These are phyloP conservation scores for Candolleomyces efflorescens DNA, from an alignment of 768 basidiomycete species.

Conservation along the genomic window DNA sequence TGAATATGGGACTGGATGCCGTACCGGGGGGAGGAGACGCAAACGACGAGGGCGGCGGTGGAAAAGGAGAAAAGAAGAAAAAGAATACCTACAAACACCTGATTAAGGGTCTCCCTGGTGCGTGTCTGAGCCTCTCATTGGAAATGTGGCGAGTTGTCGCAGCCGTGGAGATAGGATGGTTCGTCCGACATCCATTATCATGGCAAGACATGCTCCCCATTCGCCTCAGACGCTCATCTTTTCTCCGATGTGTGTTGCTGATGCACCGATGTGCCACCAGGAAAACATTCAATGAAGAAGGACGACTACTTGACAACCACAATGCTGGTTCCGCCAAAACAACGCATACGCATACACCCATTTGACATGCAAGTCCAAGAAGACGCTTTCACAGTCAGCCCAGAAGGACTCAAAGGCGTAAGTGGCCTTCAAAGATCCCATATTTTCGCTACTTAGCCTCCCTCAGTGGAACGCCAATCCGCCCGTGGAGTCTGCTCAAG, in stretches of 20 bases:
- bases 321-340: conserved; percentile 69
- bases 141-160: conserved; percentile 4
- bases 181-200: background rate
- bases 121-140: conserved; percentile 19
- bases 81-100: conserved; percentile 76
- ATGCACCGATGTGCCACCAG: conserved; percentile 24
- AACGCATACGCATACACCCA: conserved; percentile 53
- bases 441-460: conserved; percentile 4
- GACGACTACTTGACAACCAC: conserved; percentile 65
- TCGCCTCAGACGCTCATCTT: background rate
- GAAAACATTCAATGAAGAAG: conserved; percentile 79
- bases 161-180: conserved; percentile 7
- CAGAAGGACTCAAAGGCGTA: conserved; percentile 73
- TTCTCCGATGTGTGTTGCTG: background rate
- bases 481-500: conserved; percentile 69
- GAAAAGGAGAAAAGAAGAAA: conserved; percentile 64
- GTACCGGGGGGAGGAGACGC: conserved; percentile 37
- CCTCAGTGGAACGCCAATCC: conserved; percentile 63
- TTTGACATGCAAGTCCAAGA: conserved; percentile 66
- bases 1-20: conserved; percentile 26
- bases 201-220: background rate
- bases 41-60: conserved; percentile 50
- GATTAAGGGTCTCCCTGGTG: conserved; percentile 72
- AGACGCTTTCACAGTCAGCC: conserved; percentile 69
- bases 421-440: conserved; percentile 23